Base-by-base conservation (phyloP, 106 monocot genomes). In the Cymbidium sinense region DNA sequence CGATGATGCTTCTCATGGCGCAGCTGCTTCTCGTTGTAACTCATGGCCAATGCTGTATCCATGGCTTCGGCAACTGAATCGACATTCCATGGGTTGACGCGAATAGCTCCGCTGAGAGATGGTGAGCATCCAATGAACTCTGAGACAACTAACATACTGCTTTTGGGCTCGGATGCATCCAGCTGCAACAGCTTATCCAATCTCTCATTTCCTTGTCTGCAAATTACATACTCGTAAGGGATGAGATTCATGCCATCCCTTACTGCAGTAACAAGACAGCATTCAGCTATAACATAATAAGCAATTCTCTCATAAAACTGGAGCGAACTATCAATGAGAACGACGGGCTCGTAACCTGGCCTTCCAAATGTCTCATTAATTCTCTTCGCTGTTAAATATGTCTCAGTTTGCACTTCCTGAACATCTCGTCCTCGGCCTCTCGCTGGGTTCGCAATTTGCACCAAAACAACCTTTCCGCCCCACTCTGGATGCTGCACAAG, bases 181-280 rank as follows among this genome's bases (percentile, higher is more conserved):
- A 35, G 35, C 18, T 20, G 34, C 70, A 70, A 27, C 3, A 70
- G 25, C 19, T 12, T 19, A 90, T 86, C 11, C 90, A 90, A 64
- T 90, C 93, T 70, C 93, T 82, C 47, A 90, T 84, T 12, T 90
- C 89, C 86, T 75, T 92, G 83, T 35, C 92, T 72, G 44, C 87
- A 87, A 13, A 89, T 85, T 31, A 83, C 83, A 76, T 92, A 92
- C 50, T 92, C 83, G 69, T 87, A 92, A 3, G 89, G 87, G 30
- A 87, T 77, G 47, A 92, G 80, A 64, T 92, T 92, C 92, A 92
- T 89, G 12, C 89, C 92, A 78, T 92, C 92, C 77, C 92, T 82
- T 7, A 92, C 83, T 50, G 92, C 88, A 0, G 90, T 93, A 27
- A 93, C 85, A 70, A 92, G 83, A 47, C 85, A 88, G 73, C 88